Base-by-base conservation (phyloP, 2,329 filamentous ascomycete species). In the Trichophaea hybrida region DNA sequence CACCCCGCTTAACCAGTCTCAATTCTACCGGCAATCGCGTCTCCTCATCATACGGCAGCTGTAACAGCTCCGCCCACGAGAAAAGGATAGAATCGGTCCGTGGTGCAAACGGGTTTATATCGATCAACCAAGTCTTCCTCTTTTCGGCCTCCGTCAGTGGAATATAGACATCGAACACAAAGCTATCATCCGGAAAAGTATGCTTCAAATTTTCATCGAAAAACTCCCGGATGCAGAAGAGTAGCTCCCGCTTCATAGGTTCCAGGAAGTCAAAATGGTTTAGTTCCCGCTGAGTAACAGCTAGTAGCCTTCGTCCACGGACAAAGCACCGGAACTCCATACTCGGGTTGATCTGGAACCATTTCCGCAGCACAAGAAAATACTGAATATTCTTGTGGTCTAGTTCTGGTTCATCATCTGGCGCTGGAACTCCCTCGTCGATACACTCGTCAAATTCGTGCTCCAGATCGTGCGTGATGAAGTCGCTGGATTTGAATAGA, bases 261-360 rank as follows among this genome's bases (percentile, higher is more conserved):
- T 74, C 70, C 4, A 97, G 77, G 70, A 96, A 98, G 10, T 85
- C 81, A 72, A 91, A 97, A 74, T 93, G 81, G 69, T 94, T 95
- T 55, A 91, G 78, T 70, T 97, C 91, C 4, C 93, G 81, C 73
- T 97, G 93, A 37, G 84, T 86, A 60, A 97, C 83, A 61, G 83
- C 89, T 44, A 98, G 78, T 13, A 98, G 77, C 57, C 80, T 81
- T 8, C 88, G 78, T 60, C 89, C 78, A 68, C 91, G 87, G 43
- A 97, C 93, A 69, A 97, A 98, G 71, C 90, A 96, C 31, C 93
- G 81, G 73, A 98, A 98, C 71, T 98, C 93, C 60, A 96, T 81
- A 0, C 88, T 86, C 0, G 90, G 88, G 71, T 96, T 93, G 58
- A 93, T 83, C 64, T 83, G 84, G 73, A 95, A 87, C 73, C 86